Evolutionary conservation across 108 stramenopile genomes (phyloP).

Genomic region (Pseudonitzschia multistriata): DNA sequence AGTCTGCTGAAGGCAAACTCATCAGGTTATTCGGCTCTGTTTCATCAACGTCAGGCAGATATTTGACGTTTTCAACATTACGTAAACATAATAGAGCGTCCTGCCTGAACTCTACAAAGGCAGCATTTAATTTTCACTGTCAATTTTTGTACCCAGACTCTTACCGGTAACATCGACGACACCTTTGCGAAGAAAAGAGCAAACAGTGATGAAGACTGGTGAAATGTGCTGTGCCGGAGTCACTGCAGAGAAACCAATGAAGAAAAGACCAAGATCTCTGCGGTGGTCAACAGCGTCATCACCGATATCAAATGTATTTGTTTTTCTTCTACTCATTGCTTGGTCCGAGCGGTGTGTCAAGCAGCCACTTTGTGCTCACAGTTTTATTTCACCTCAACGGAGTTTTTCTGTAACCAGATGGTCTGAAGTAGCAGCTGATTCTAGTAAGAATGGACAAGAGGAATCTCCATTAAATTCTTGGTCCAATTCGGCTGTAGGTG

Average conservation of each 20-base stretch:
- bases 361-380: not conserved
- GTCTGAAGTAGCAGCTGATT: not conserved
- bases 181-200: too few relatives aligned
- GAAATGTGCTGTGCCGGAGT: too few relatives aligned
- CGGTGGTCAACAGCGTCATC: not conserved
- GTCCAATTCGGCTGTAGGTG: slow-evolving; percentile 16
- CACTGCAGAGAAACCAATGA: not conserved
- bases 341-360: not conserved
- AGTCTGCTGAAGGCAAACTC: too few relatives aligned
- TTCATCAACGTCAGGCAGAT: too few relatives aligned
- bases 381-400: not conserved
- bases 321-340: not conserved
- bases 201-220: too few relatives aligned
- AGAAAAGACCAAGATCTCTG: not conserved
- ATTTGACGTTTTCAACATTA: too few relatives aligned
- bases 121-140: too few relatives aligned
- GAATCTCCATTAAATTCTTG: slow-evolving; percentile 4
- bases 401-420: not conserved
- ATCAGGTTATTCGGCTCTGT: too few relatives aligned
- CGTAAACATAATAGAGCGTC: too few relatives aligned
- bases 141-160: too few relatives aligned
- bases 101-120: too few relatives aligned
- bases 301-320: not conserved
- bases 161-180: too few relatives aligned
- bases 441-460: slow-evolving; percentile 9